A percentile compares a stretch with the other conserved stretches of the same genome.
Evolutionary conservation across 192 early-diverging fungal species (phyloP).

Genomic region (Podila minutissima): DNA sequence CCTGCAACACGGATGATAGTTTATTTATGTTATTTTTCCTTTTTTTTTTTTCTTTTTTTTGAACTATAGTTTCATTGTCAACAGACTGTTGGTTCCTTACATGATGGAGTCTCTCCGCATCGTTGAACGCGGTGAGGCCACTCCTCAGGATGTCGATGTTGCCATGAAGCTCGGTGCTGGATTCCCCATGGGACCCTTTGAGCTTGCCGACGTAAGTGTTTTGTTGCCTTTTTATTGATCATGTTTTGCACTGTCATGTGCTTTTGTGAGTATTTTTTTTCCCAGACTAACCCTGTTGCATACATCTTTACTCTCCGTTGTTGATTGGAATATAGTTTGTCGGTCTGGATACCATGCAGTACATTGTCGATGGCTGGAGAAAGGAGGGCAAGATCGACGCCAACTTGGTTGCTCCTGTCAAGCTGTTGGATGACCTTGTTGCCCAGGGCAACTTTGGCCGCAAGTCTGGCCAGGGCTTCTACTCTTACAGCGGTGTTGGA

Average conservation of each 20-base stretch:
- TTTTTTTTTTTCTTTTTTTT: slow-evolving; percentile 4
- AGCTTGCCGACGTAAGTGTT: slow-evolving; percentile 75
- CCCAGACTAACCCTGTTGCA: neutral
- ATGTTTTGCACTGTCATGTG: neutral
- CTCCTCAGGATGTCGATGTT: slow-evolving; percentile 87
- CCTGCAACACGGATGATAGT: neutral
- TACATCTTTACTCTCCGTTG: neutral
- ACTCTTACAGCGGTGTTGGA: slow-evolving; percentile 68
- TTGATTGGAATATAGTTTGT: slow-evolving; percentile 68
- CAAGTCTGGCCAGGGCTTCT: slow-evolving; percentile 90
- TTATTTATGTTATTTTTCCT: neutral
- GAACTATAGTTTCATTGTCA: slow-evolving; percentile 83
- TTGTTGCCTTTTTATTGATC: slow-evolving; percentile 5
- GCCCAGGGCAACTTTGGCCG: slow-evolving; percentile 79
- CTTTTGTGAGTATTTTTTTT: slow-evolving; percentile 6
- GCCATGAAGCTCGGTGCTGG: slow-evolving; percentile 99
- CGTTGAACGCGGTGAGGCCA: slow-evolving; percentile 89
- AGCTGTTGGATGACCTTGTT: slow-evolving; percentile 79
- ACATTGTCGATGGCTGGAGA: slow-evolving; percentile 95
- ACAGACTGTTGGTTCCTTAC: slow-evolving; percentile 95
- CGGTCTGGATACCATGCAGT: slow-evolving; percentile 96
- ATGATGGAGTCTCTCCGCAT: slow-evolving; percentile 96
- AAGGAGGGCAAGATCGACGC: slow-evolving; percentile 80
- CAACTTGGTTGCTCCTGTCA: slow-evolving; percentile 79
- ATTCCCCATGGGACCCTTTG: slow-evolving; percentile 95